phyloP scores from a whole-genome alignment of 2,329 filamentous ascomycete genomes.

The Xylariales sp. region DNA sequence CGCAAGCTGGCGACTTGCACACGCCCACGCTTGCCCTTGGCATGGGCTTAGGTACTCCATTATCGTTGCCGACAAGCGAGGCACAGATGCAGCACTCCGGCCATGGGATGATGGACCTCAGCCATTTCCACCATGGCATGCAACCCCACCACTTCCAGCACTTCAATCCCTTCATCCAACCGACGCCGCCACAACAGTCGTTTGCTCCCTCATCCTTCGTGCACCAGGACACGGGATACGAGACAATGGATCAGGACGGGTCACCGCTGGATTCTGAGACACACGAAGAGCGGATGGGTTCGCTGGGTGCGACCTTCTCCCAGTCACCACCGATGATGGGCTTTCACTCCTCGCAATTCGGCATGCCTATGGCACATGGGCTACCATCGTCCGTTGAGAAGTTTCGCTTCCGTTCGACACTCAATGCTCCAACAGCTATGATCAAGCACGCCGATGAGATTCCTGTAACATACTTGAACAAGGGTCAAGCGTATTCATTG shows the following conservation, averaged over 20 bases:
- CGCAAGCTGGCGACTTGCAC: slow-evolving; percentile 80
- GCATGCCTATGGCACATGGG: slow-evolving; percentile 39
- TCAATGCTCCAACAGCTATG: slow-evolving; percentile 96
- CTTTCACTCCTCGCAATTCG: slow-evolving; percentile 49
- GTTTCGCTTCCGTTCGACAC: slow-evolving; percentile 83
- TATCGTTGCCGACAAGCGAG: slow-evolving; percentile 71
- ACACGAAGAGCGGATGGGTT: slow-evolving; percentile 45
- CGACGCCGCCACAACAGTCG: slow-evolving; percentile 49
- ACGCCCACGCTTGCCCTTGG: slow-evolving; percentile 72
- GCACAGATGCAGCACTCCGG: slow-evolving; percentile 58
- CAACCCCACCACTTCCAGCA: slow-evolving; percentile 55
- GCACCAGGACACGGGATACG: slow-evolving; percentile 75
- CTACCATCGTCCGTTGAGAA: slow-evolving; percentile 57
- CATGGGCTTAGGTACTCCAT: slow-evolving; percentile 73
- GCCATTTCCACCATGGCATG: slow-evolving; percentile 56
- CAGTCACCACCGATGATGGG: slow-evolving; percentile 55
- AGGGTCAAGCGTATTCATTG: slow-evolving; percentile 89
- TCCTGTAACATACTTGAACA: slow-evolving; percentile 96
- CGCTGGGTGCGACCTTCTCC: slow-evolving; percentile 57
- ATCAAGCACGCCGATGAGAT: slow-evolving; percentile 85
- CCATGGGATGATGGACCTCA: slow-evolving; percentile 57
- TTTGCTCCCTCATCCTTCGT: slow-evolving; percentile 79
- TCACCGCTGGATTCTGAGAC: slow-evolving; percentile 59
- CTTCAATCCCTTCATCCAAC: slow-evolving; percentile 67
- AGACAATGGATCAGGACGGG: slow-evolving; percentile 71